These are phyloP conservation scores for Chiua virens DNA, from an alignment of 768 basidiomycete genomes.

Conservation along the genomic window DNA sequence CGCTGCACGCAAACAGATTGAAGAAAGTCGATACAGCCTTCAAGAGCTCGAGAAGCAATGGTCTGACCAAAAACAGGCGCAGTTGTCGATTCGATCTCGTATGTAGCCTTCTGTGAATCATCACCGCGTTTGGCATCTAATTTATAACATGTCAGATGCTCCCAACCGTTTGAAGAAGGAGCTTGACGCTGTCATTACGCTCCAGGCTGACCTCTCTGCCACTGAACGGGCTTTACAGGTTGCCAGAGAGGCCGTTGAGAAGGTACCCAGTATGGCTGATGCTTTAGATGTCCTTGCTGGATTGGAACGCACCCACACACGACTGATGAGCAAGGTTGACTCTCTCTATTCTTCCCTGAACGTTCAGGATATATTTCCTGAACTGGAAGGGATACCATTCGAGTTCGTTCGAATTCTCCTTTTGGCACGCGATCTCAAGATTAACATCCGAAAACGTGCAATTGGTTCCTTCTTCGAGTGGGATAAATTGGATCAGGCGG, in stretches of 20 bases:
- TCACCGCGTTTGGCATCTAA: too few relatives aligned
- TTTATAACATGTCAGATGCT: background rate
- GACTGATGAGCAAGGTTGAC: background rate
- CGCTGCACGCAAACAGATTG: constrained; percentile 15
- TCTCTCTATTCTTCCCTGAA: background rate
- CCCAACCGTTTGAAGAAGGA: background rate
- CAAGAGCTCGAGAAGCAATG: background rate
- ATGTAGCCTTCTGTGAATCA: too few relatives aligned
- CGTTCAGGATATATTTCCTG: background rate
- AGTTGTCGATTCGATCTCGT: constrained; percentile 6
- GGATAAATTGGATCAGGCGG: constrained; percentile 1
- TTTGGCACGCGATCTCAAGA: background rate
- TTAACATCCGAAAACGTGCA: background rate
- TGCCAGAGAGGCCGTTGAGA: background rate
- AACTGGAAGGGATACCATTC: background rate
- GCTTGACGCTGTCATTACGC: background rate
- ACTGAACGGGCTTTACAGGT: background rate
- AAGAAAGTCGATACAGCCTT: background rate
- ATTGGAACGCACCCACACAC: background rate
- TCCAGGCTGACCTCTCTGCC: background rate
- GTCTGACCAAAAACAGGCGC: background rate
- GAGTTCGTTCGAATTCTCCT: background rate
- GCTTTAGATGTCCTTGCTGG: background rate
- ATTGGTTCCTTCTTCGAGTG: constrained; percentile 2
- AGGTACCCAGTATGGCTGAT: background rate